These are phyloP conservation scores for Blastomyces gilchristii DNA, from an alignment of 2,329 filamentous ascomycete species.

Conservation along the genomic window DNA sequence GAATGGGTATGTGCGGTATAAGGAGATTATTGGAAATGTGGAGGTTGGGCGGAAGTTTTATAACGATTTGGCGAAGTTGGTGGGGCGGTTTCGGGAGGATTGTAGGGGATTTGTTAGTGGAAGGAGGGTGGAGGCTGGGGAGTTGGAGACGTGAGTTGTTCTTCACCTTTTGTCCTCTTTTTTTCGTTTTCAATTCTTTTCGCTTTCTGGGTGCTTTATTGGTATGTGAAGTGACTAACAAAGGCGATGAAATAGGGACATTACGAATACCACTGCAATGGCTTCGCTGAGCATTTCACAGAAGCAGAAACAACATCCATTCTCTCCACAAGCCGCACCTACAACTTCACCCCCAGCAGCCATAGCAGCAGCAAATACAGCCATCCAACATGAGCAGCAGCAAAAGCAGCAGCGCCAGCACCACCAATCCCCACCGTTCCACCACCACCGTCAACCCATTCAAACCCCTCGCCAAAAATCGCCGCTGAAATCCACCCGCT, in stretches of 20 bases:
- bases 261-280: constrained; percentile 47
- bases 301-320: constrained; percentile 22
- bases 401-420: constrained; percentile 35
- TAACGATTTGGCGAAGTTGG: constrained; percentile 84
- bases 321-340: too few relatives aligned
- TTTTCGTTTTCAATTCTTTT: background rate
- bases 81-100: constrained; percentile 73
- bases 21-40: constrained; percentile 84
- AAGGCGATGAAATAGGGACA: constrained; percentile 35
- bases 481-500: background rate
- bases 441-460: background rate
- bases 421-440: background rate
- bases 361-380: constrained; percentile 9
- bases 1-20: constrained; percentile 89
- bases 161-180: background rate
- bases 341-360: background rate
- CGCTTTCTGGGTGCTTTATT: background rate
- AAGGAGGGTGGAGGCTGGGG: constrained; percentile 67
- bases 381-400: constrained; percentile 27
- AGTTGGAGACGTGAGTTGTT: constrained; percentile 58
- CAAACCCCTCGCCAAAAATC: background rate
- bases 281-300: constrained; percentile 42
- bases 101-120: constrained; percentile 68
- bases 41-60: constrained; percentile 93
- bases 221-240: background rate